phyloP scores from a whole-genome alignment of 345 rosid species.

The Clarkia xantiana region DNA sequence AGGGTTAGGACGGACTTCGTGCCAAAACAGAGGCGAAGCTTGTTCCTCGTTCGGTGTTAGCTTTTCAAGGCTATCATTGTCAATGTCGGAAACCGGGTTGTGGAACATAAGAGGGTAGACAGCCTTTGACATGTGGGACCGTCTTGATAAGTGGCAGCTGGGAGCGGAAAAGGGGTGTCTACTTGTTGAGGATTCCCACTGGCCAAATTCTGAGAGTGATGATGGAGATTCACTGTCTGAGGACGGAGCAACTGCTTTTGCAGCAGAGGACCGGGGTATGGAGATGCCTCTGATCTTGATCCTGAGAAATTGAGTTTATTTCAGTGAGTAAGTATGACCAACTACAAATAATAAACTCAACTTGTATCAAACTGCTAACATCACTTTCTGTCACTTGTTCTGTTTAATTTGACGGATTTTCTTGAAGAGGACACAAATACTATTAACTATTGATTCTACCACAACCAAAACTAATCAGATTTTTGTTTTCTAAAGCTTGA shows the following conservation, averaged over 20 bases:
- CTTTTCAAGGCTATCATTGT: slow-evolving; percentile 23
- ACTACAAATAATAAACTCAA: no score
- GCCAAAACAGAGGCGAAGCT: slow-evolving; percentile 36
- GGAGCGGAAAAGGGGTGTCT: slow-evolving; percentile 21
- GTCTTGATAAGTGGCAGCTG: slow-evolving; percentile 21
- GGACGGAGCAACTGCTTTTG: slow-evolving; percentile 26
- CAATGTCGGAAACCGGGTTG: slow-evolving; percentile 70
- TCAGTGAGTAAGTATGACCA: no score
- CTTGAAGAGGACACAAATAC: no score
- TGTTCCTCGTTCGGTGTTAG: slow-evolving; percentile 33
- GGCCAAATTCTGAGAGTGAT: slow-evolving; percentile 32
- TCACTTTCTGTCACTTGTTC: no score
- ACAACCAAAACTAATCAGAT: not conserved
- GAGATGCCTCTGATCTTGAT: slow-evolving; percentile 31
- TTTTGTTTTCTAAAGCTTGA: no score
- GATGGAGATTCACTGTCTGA: slow-evolving; percentile 47
- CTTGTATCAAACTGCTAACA: no score
- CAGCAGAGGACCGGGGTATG: slow-evolving; percentile 25
- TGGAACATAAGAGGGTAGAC: slow-evolving; percentile 55
- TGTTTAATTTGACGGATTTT: no score
- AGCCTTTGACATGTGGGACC: slow-evolving; percentile 47
- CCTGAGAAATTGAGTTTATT: slow-evolving; percentile 14
- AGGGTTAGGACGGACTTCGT: slow-evolving; percentile 20
- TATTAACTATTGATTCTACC: no score
- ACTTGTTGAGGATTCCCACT: slow-evolving; percentile 39